These are phyloP conservation scores for Cyberlindnera meyerae DNA, from an alignment of 805 yeast species.

Conservation along the genomic window DNA sequence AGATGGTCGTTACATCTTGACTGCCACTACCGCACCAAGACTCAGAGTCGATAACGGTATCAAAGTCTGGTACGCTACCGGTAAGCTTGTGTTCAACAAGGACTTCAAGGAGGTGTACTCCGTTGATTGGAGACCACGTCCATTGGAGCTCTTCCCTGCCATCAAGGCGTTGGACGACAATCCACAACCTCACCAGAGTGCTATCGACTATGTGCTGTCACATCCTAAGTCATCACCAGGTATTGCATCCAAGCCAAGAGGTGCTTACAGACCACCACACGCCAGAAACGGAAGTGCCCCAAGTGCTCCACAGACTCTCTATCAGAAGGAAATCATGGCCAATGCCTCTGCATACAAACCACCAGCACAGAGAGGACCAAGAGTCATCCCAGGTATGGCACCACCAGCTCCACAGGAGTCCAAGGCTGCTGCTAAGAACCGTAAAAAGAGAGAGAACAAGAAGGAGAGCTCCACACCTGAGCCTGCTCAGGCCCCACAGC, in stretches of 20 bases:
- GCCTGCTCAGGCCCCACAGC: constrained; percentile 6
- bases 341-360: constrained; percentile 21
- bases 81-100: constrained; percentile 69
- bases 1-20: constrained; percentile 85
- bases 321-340: constrained; percentile 48
- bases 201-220: constrained; percentile 45
- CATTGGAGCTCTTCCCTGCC: constrained; percentile 29
- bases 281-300: constrained; percentile 53
- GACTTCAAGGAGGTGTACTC: constrained; percentile 78
- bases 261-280: constrained; percentile 97
- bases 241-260: constrained; percentile 55
- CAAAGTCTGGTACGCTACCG: constrained; percentile 89
- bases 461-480: constrained; percentile 27
- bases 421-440: constrained; percentile 65
- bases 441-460: constrained; percentile 69
- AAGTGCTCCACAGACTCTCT: constrained; percentile 41
- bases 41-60: constrained; percentile 94
- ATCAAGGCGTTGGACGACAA: constrained; percentile 41
- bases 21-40: constrained; percentile 97
- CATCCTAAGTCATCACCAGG: constrained; percentile 31
- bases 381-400: constrained; percentile 57
- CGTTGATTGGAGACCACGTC: constrained; percentile 77
- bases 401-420: constrained; percentile 42
- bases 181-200: constrained; percentile 68
- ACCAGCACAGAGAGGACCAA: constrained; percentile 30